These are phyloP conservation scores for Alternaria ethzedia DNA, from an alignment of 2,329 filamentous ascomycete species.

Conservation along the genomic window DNA sequence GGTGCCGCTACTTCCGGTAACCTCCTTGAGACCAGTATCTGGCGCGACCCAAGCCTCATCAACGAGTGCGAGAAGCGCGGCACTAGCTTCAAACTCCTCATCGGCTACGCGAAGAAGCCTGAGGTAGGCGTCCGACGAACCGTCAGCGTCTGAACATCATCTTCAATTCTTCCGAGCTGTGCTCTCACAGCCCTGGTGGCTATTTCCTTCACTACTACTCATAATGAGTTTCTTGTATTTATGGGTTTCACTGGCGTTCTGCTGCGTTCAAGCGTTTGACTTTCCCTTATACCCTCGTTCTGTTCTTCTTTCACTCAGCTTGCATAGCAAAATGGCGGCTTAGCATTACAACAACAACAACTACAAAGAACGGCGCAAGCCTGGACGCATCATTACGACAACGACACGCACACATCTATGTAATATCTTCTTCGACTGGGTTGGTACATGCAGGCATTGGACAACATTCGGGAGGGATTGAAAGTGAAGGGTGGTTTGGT, in stretches of 20 bases:
- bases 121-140: slow-evolving; percentile 54
- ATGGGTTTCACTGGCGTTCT: slow-evolving; percentile 17
- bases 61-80: slow-evolving; percentile 85
- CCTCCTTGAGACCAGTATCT: slow-evolving; percentile 69
- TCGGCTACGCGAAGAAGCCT: slow-evolving; percentile 89
- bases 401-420: slow-evolving; percentile 17
- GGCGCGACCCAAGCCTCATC: slow-evolving; percentile 76
- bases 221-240: slow-evolving; percentile 20
- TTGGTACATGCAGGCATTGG: slow-evolving; percentile 45
- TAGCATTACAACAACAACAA: slow-evolving; percentile 29
- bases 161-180: slow-evolving; percentile 36
- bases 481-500: slow-evolving; percentile 3
- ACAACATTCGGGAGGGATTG: slow-evolving; percentile 22
- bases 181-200: slow-evolving; percentile 40
- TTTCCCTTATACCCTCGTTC: slow-evolving; percentile 45
- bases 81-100: slow-evolving; percentile 87
- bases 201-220: slow-evolving; percentile 11
- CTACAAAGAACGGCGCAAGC: slow-evolving; percentile 32
- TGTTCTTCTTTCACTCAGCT: slow-evolving; percentile 8
- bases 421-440: slow-evolving; percentile 21
- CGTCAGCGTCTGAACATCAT: slow-evolving; percentile 53
- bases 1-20: slow-evolving; percentile 42
- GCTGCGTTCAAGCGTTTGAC: slow-evolving; percentile 46
- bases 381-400: slow-evolving; percentile 17
- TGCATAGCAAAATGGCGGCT: slow-evolving; percentile 39